Conservation (phyloP, 2,329 filamentous ascomycete species). For the Penicillium concentricum region DNA sequence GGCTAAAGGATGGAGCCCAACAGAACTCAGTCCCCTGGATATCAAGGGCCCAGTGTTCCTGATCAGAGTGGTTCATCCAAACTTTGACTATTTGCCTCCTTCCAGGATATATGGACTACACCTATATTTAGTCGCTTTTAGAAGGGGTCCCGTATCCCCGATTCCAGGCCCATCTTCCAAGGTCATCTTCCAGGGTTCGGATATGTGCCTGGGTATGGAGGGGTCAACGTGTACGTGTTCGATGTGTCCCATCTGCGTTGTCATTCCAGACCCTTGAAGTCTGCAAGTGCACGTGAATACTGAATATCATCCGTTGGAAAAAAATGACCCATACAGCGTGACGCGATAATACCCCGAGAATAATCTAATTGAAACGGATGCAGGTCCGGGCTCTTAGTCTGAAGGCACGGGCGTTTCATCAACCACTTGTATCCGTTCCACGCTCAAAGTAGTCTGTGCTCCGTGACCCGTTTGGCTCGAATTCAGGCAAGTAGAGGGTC, state of each 20-base stretch:
- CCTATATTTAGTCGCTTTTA: background rate
- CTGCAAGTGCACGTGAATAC: background rate
- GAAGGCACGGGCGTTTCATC: conserved; percentile 18
- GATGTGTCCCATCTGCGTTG: conserved; percentile 2
- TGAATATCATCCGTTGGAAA: background rate
- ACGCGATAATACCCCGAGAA: conserved; percentile 4
- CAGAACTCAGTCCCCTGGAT: background rate
- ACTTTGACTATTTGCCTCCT: conserved; percentile 4
- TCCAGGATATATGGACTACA: background rate
- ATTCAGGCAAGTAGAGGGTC: conserved; percentile 8
- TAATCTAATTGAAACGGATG: conserved; percentile 18
- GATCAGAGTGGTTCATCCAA: conserved; percentile 9
- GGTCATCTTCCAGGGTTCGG: background rate
- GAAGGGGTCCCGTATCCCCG: background rate
- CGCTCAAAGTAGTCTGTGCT: conserved; percentile 17
- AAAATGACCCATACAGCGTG: background rate
- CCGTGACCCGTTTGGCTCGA: conserved; percentile 14
- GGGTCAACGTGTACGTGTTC: background rate
- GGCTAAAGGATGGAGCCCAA: conserved; percentile 6
- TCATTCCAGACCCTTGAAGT: background rate
- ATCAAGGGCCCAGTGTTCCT: conserved; percentile 2
- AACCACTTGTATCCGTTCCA: conserved; percentile 7
- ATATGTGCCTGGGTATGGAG: conserved; percentile 11
- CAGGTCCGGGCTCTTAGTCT: conserved; percentile 1
- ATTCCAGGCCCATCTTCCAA: background rate